phyloP scores from a whole-genome alignment of 106 monocot species.

The Acorus calamus region DNA sequence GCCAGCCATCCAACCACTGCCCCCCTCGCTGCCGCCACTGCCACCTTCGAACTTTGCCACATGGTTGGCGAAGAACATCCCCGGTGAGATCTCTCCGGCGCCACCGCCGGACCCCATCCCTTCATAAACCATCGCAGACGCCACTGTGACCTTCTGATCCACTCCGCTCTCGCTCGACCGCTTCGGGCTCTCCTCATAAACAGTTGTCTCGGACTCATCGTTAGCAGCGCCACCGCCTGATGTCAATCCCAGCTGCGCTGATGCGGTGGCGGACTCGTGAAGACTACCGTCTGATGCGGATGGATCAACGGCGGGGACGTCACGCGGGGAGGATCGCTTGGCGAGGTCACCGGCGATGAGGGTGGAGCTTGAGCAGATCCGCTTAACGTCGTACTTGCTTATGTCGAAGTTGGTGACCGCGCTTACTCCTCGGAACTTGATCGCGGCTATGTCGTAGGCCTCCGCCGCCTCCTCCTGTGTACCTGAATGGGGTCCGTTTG shows the following conservation, averaged over 20 bases:
- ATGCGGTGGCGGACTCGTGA: neutral
- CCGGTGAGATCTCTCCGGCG: no score
- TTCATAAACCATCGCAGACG: no score
- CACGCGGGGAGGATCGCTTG: constrained; percentile 26
- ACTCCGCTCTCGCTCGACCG: neutral
- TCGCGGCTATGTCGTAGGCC: constrained; percentile 80
- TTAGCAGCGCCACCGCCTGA: neutral
- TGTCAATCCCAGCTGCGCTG: no score
- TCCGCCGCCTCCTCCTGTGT: constrained; percentile 90
- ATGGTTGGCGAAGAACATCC: no score
- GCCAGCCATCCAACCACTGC: constrained; percentile 16
- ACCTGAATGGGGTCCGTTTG: constrained; percentile 19
- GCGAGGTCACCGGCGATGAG: constrained; percentile 36
- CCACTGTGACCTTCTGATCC: no score
- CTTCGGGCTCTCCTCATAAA: constrained; percentile 8
- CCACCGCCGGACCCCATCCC: no score
- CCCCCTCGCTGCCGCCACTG: constrained; percentile 6
- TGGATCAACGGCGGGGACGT: neutral
- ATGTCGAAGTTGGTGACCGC: constrained; percentile 91
- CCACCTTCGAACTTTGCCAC: constrained; percentile 14
- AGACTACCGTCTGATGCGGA: neutral
- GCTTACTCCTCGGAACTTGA: constrained; percentile 65
- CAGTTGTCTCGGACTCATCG: neutral
- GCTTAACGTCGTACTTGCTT: constrained; percentile 61
- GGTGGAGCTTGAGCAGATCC: constrained; percentile 50